Conservation (phyloP, 192 early-diverging fungal genomes). For the Backusella circina region DNA sequence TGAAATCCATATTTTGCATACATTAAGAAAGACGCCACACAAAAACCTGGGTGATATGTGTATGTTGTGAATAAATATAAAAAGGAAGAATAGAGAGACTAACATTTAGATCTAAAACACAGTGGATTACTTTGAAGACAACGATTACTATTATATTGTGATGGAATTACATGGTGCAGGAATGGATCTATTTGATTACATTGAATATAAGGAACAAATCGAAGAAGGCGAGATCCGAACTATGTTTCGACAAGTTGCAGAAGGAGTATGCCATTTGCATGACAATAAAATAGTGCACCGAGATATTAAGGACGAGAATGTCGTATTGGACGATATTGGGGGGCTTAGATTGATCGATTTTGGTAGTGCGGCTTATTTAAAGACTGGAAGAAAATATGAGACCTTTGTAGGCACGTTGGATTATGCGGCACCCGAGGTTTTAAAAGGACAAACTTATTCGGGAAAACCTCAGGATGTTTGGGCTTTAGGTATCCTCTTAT, state of each 20-base stretch:
- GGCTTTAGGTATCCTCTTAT: constrained; percentile 75
- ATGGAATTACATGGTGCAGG: constrained; percentile 57
- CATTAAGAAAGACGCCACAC: constrained; percentile 50
- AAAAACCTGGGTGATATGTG: constrained; percentile 51
- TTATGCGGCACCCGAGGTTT: constrained; percentile 74
- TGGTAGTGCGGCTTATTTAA: constrained; percentile 66
- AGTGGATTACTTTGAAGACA: constrained; percentile 75
- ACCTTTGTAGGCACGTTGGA: constrained; percentile 72
- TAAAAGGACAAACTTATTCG: constrained; percentile 62
- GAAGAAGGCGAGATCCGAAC: constrained; percentile 47
- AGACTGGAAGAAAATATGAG: constrained; percentile 53
- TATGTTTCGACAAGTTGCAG: constrained; percentile 57
- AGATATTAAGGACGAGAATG: constrained; percentile 91
- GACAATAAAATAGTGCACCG: constrained; percentile 67
- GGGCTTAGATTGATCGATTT: constrained; percentile 81
- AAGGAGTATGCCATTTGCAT: constrained; percentile 59
- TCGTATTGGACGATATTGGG: constrained; percentile 60
- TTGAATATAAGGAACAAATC: constrained; percentile 58
- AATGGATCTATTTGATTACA: constrained; percentile 69
- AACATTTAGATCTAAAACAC: constrained; percentile 9
- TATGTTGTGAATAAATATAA: constrained; percentile 3
- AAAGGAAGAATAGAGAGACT: not conserved
- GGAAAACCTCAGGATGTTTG: constrained; percentile 83
- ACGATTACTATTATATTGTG: constrained; percentile 65
- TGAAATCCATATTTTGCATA: constrained; percentile 74